These are phyloP conservation scores for Lipomyces starkeyi DNA, from an alignment of 805 yeast species.

Conservation along the genomic window DNA sequence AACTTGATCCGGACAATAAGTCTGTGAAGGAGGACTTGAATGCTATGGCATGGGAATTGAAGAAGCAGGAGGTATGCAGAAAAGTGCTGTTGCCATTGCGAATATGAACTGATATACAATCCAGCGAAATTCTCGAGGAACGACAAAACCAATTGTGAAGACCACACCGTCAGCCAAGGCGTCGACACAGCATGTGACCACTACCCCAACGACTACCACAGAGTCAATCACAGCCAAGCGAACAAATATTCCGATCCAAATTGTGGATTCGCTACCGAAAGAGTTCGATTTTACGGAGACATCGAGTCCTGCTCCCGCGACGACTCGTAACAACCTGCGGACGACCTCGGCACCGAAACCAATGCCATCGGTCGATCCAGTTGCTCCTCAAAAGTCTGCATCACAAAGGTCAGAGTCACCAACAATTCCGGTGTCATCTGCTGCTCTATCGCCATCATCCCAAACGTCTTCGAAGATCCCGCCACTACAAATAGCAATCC, in stretches of 20 bases:
- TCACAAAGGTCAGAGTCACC: neutral
- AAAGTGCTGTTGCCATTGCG: neutral
- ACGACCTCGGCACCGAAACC: constrained; percentile 8
- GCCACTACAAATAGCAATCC: neutral
- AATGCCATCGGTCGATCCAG: neutral
- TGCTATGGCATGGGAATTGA: constrained; percentile 28
- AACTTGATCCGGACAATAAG: constrained; percentile 24
- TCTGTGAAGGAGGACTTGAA: constrained; percentile 23
- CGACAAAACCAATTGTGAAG: neutral
- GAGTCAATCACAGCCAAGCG: constrained; percentile 2
- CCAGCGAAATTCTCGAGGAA: neutral
- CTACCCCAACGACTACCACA: neutral
- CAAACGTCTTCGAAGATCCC: neutral
- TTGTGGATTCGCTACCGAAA: constrained; percentile 14
- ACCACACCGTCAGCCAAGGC: neutral
- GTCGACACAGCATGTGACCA: neutral
- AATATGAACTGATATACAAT: neutral
- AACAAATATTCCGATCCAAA: neutral
- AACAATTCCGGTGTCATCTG: neutral
- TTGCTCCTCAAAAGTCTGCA: neutral
- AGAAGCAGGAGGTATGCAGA: constrained; percentile 13
- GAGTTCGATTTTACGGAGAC: neutral
- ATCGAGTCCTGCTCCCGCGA: neutral
- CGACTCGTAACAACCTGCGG: neutral
- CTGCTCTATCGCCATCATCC: neutral